These are phyloP conservation scores for Begonia peltatifolia DNA, from an alignment of 306 rosid genomes.

Conservation along the genomic window DNA sequence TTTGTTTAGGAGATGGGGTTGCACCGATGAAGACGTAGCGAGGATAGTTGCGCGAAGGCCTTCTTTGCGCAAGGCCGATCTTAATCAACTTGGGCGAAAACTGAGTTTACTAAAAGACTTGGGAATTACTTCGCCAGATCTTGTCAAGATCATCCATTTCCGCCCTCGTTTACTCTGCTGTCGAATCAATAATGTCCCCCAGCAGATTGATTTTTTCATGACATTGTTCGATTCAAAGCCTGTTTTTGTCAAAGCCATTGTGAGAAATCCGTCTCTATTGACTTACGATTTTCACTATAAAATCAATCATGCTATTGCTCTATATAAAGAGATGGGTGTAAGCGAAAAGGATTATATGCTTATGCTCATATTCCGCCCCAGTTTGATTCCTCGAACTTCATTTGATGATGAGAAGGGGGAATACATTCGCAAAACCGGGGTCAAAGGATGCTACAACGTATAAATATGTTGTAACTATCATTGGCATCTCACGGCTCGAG, in stretches of 20 bases:
- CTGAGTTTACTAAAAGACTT: no score
- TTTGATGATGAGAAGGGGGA: slow-evolving; percentile 57
- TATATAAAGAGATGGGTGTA: no score
- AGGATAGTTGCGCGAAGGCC: slow-evolving; percentile 27
- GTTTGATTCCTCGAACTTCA: slow-evolving; percentile 41
- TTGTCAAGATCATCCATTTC: no score
- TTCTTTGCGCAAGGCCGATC: no score
- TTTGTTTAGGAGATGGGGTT: slow-evolving; percentile 53
- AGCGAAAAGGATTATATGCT: slow-evolving; percentile 33
- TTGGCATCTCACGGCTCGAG: no score
- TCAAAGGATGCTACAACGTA: slow-evolving; percentile 41
- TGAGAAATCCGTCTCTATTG: slow-evolving; percentile 56
- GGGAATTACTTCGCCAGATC: no score
- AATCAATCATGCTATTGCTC: no score
- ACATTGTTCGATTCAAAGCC: slow-evolving; percentile 50
- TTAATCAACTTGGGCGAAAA: no score
- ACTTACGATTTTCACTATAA: slow-evolving; percentile 20
- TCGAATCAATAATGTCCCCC: slow-evolving; percentile 21
- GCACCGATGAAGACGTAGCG: slow-evolving; percentile 33
- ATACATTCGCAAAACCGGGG: slow-evolving; percentile 32
- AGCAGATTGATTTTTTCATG: slow-evolving; percentile 42
- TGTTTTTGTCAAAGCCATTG: slow-evolving; percentile 42
- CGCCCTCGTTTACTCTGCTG: slow-evolving; percentile 31
- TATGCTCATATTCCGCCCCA: slow-evolving; percentile 47
- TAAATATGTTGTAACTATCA: no score